phyloP scores from a whole-genome alignment of 2,329 filamentous ascomycete species.

The Akanthomyces lecanii region DNA sequence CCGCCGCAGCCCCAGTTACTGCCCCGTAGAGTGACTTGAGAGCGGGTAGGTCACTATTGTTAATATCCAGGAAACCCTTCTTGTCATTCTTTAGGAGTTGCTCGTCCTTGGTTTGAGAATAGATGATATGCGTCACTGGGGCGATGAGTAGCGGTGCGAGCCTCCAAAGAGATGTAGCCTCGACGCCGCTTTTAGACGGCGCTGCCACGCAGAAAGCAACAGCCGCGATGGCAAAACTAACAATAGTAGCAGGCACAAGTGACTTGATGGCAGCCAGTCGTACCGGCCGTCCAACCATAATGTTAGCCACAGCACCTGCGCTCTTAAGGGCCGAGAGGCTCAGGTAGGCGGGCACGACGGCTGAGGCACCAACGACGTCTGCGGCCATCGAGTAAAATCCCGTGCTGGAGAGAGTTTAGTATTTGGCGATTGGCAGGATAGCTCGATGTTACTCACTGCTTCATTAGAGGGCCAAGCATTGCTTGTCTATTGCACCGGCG shows the following conservation, averaged over 20 bases:
- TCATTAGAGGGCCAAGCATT: background rate
- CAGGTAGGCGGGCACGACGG: conserved; percentile 1
- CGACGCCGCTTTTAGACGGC: background rate
- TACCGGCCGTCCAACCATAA: conserved; percentile 4
- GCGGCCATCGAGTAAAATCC: background rate
- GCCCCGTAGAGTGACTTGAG: background rate
- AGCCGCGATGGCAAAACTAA: background rate
- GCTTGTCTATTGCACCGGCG: conserved; percentile 7
- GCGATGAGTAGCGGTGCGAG: conserved; percentile 3
- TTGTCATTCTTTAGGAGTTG: background rate
- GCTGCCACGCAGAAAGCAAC: background rate
- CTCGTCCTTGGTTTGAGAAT: background rate
- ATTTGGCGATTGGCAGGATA: background rate
- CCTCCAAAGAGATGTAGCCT: background rate
- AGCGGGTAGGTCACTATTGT: background rate
- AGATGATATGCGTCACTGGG: background rate
- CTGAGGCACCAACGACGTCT: background rate
- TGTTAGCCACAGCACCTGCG: background rate
- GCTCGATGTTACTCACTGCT: background rate
- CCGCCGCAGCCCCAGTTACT: background rate
- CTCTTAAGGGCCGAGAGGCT: background rate
- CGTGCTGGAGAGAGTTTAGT: background rate
- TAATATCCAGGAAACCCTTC: background rate
- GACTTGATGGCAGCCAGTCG: background rate
- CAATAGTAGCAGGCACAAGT: background rate